Base-by-base conservation (phyloP, 768 basidiomycete genomes). In the Mycena rebaudengoi region DNA sequence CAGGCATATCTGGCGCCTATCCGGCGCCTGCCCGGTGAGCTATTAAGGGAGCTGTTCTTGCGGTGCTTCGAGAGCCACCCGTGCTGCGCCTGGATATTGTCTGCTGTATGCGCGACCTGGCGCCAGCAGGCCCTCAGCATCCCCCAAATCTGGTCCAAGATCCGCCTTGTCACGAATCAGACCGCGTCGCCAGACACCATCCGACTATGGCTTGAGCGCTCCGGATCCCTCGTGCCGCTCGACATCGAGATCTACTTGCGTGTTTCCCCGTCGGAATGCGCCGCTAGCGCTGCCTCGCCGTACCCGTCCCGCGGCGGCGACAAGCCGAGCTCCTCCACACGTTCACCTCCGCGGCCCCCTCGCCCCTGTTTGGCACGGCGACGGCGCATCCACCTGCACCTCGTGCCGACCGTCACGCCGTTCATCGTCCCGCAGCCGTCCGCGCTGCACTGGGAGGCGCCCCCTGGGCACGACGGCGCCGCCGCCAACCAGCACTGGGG, bases 221-320 rank as follows among this genome's bases (percentile, higher is more conserved):
- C 92, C 13, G 92, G 92, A 18, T 78, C 82, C 52, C 82, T 76
- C 5, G 86, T 88, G 7, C 89, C 92, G 7, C 83, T 94, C 10
- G 92, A 93, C 72, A 91, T 94, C 62, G 91, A 93, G 72, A 92
- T 94, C 46, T 89, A 87, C 73, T 78, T 94, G 37, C 88, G 87
- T 33, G 84, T 89, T 26, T 77, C 78, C 33, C 75, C 70, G 58
- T 72, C 37, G 73, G 71, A 65, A 43, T 70, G 5, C 68, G 73
- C 39, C 50, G 70, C 30, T 69, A 72, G 37, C 30, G 67, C 50
- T 41, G 71, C 50, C 52, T 65, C 62, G 69, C 78, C 16, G 68
- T 75, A 52, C 74, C 77, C 39, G 68, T 77, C 28, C 74, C 80
- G 26, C 72, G 75, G 39, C 53, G 70, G 40, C 70, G 74, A 50